These are phyloP conservation scores for Dendrobium nobile DNA, from an alignment of 106 monocot species.

Conservation along the genomic window DNA sequence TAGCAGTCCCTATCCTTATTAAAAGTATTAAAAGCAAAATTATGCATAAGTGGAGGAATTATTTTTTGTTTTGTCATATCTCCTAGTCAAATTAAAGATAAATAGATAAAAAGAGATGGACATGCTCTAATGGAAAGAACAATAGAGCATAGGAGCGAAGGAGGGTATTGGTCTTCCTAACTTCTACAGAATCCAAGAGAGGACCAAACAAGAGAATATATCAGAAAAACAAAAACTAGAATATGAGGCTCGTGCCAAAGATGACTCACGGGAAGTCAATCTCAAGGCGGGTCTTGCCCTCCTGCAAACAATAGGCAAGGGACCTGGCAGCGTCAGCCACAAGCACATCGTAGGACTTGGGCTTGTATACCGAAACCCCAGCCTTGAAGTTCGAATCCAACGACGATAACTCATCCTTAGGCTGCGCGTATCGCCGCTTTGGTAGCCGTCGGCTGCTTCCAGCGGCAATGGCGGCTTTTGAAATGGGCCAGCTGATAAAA, in stretches of 20 bases:
- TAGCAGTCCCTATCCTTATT: too few species aligned
- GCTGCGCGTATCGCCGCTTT: background rate
- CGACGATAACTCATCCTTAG: background rate
- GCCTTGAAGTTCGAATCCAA: constrained; percentile 23
- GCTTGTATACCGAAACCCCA: constrained; percentile 89
- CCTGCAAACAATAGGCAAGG: constrained; percentile 62
- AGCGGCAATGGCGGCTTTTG: background rate
- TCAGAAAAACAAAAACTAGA: background rate
- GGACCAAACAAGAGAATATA: background rate
- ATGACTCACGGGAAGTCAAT: constrained; percentile 92
- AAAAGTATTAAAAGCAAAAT: too few species aligned
- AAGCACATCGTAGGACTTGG: constrained; percentile 82
- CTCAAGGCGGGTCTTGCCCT: constrained; percentile 88
- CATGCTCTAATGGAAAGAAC: too few species aligned
- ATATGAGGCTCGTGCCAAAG: background rate
- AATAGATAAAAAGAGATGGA: too few species aligned
- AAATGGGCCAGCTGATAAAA: background rate
- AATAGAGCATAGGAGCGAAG: background rate
- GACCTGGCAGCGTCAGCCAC: constrained; percentile 76
- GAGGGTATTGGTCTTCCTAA: background rate
- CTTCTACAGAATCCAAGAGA: background rate
- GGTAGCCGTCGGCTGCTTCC: background rate
- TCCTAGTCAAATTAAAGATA: too few species aligned
- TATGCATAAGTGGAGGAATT: too few species aligned
- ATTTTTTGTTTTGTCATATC: too few species aligned